These are phyloP conservation scores for Aureobasidium sp. DNA, from an alignment of 2,329 filamentous ascomycete genomes.

Conservation along the genomic window DNA sequence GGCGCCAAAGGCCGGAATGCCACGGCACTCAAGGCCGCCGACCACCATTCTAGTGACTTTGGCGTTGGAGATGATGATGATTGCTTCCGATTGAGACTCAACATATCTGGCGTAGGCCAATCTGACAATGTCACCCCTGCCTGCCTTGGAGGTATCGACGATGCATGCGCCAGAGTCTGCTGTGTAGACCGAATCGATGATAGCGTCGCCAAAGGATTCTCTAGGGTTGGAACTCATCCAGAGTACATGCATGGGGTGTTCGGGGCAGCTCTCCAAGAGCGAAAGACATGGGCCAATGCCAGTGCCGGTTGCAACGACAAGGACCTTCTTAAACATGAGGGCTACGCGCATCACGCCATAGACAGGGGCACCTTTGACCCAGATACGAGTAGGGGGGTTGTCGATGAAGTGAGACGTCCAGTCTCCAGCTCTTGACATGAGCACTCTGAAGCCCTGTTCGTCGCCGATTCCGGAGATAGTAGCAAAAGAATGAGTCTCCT, in stretches of 20 bases:
- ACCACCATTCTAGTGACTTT: constrained; percentile 61
- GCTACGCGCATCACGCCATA: constrained; percentile 63
- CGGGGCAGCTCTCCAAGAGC: constrained; percentile 46
- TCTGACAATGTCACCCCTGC: constrained; percentile 55
- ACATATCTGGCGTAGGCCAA: constrained; percentile 46
- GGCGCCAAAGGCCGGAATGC: constrained; percentile 62
- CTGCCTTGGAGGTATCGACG: constrained; percentile 56
- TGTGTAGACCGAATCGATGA: constrained; percentile 49
- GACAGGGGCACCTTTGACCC: constrained; percentile 61
- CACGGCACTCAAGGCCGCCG: constrained; percentile 59
- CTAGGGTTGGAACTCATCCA: constrained; percentile 61
- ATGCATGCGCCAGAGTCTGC: constrained; percentile 59
- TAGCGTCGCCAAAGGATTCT: constrained; percentile 53
- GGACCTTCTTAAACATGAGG: constrained; percentile 56
- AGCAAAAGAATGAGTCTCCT: constrained; percentile 71
- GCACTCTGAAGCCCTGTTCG: constrained; percentile 54
- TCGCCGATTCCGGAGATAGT: constrained; percentile 56
- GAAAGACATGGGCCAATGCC: constrained; percentile 65
- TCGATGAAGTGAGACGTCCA: constrained; percentile 63
- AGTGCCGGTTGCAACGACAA: constrained; percentile 65
- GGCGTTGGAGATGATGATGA: constrained; percentile 67
- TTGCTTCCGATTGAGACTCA: constrained; percentile 53
- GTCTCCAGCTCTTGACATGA: constrained; percentile 68
- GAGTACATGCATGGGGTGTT: constrained; percentile 52
- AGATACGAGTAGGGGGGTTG: constrained; percentile 54